These are phyloP conservation scores for Cladorrhinum sp. DNA, from an alignment of 2,329 filamentous ascomycete species.

Conservation along the genomic window DNA sequence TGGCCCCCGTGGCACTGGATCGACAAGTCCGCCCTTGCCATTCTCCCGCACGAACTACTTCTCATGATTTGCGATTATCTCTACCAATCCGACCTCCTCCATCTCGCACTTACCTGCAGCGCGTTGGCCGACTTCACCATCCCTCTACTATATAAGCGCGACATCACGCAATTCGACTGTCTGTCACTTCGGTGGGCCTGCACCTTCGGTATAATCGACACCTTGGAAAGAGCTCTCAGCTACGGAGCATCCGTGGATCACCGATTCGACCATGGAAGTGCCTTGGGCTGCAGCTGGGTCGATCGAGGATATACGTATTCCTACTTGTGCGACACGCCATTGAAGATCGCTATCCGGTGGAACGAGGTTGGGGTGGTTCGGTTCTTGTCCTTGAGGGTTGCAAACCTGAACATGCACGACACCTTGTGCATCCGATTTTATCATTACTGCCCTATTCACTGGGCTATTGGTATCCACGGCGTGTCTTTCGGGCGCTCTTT, in stretches of 20 bases:
- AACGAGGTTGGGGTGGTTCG: conserved; percentile 12
- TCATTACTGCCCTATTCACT: conserved; percentile 10
- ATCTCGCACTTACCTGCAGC: conserved; percentile 16
- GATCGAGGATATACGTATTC: not conserved
- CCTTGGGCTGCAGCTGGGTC: conserved; percentile 10
- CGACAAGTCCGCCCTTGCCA: conserved; percentile 11
- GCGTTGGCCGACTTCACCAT: not conserved
- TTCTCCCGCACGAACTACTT: conserved; percentile 16
- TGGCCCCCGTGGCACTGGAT: conserved; percentile 10
- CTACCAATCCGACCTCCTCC: conserved; percentile 21
- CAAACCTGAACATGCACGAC: not conserved
- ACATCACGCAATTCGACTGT: conserved; percentile 20
- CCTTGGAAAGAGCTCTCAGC: conserved; percentile 13
- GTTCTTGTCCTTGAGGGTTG: conserved; percentile 10
- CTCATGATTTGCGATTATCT: conserved; percentile 10
- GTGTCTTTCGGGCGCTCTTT: not conserved
- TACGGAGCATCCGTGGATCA: conserved; percentile 14
- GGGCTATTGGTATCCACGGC: conserved; percentile 6
- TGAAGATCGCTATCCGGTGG: conserved; percentile 14
- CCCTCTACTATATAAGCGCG: conserved; percentile 11
- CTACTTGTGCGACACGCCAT: conserved; percentile 4
- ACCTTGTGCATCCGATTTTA: not conserved
- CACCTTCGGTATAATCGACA: conserved; percentile 15
- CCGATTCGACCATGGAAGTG: not conserved
- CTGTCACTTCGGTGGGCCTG: conserved; percentile 21